Evolutionary conservation across 2,329 filamentous ascomycete genomes (phyloP).

Genomic region (Elsinoe ampelina): DNA sequence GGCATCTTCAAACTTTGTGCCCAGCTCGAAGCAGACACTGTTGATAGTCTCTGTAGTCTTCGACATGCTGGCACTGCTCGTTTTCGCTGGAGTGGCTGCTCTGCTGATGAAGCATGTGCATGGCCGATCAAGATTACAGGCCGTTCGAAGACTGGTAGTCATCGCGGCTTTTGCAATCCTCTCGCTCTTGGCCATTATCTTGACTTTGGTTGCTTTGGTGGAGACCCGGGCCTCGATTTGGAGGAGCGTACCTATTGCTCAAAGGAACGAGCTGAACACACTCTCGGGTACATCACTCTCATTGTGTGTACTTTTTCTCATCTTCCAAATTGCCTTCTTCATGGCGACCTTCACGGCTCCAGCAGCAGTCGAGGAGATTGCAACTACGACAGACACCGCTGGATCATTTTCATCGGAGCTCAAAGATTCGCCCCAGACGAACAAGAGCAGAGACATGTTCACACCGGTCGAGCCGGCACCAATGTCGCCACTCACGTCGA

Average conservation of each 20-base stretch:
- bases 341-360: conserved; percentile 19
- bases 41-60: conserved; percentile 18
- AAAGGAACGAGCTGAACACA: background rate
- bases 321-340: conserved; percentile 21
- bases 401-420: conserved; percentile 5
- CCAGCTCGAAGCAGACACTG: background rate
- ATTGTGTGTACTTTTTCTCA: conserved; percentile 20
- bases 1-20: background rate
- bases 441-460: conserved; percentile 15
- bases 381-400: background rate
- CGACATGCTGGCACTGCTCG: conserved; percentile 17
- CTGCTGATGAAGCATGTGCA: conserved; percentile 1
- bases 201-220: conserved; percentile 19
- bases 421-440: conserved; percentile 9
- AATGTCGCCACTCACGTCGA: conserved; percentile 20
- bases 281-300: conserved; percentile 22
- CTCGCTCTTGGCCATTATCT: conserved; percentile 16
- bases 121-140: background rate
- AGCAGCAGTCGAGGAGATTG: conserved; percentile 5
- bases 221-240: conserved; percentile 15
- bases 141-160: conserved; percentile 7
- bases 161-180: conserved; percentile 10
- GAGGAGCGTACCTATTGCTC: background rate
- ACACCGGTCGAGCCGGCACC: conserved; percentile 21
- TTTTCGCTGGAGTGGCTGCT: conserved; percentile 11